These are phyloP conservation scores for Mrakia hoshinonis DNA, from an alignment of 768 basidiomycete genomes.

Conservation along the genomic window DNA sequence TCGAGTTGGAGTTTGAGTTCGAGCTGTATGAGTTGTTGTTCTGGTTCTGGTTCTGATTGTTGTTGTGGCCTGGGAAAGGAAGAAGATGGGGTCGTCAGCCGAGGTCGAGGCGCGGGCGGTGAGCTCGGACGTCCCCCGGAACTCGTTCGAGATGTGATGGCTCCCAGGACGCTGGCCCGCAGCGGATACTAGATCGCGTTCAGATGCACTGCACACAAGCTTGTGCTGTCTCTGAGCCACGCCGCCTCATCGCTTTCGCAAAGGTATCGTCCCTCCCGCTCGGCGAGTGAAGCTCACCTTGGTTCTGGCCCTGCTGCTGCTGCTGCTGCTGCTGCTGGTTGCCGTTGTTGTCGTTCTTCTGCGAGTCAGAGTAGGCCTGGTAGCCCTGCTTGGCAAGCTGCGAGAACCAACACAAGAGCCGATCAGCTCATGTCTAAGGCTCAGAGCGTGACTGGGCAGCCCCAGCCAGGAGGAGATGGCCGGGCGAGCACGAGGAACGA, in stretches of 20 bases:
- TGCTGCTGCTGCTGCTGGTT: constrained; percentile 9
- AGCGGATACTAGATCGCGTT: no score
- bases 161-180: no score
- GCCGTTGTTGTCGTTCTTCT: background rate
- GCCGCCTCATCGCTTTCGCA: no score
- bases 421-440: no score
- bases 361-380: constrained; percentile 24
- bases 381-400: constrained; percentile 30
- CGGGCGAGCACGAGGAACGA: background rate
- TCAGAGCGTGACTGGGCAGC: no score
- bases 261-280: background rate
- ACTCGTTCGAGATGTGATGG: background rate
- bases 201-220: no score
- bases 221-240: no score
- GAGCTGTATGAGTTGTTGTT: background rate
- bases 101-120: no score
- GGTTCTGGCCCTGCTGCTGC: constrained; percentile 6
- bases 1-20: background rate
- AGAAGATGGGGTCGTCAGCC: no score
- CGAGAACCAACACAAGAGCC: background rate
- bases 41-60: background rate
- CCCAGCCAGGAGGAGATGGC: no score
- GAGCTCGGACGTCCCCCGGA: background rate
- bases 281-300: background rate
- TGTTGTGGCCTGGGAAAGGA: background rate